Conservation (phyloP, 2,329 filamentous ascomycete genomes). For the Curvularia verruculosa region DNA sequence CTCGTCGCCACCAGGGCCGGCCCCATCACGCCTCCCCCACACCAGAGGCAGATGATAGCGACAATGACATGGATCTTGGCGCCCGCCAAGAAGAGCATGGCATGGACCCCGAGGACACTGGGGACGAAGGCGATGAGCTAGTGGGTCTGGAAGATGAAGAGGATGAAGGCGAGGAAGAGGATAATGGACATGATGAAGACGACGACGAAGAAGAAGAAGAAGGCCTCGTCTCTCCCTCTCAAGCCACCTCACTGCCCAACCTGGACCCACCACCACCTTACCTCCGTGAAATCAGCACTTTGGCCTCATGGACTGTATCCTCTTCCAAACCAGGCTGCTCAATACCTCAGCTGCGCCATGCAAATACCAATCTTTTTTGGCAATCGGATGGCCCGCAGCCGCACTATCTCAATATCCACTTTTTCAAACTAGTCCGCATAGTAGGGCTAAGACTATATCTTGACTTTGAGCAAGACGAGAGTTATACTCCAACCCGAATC, state of each 20-base stretch:
- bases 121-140: slow-evolving; percentile 49
- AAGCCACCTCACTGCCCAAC: slow-evolving; percentile 23
- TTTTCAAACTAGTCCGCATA: slow-evolving; percentile 81
- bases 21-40: slow-evolving; percentile 25
- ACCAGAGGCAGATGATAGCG: slow-evolving; percentile 28
- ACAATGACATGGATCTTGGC: slow-evolving; percentile 35
- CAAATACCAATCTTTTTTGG: slow-evolving; percentile 77
- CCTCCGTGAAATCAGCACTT: slow-evolving; percentile 82
- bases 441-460: slow-evolving; percentile 81
- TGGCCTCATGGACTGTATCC: slow-evolving; percentile 82
- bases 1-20: slow-evolving; percentile 32
- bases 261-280: slow-evolving; percentile 49
- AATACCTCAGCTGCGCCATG: slow-evolving; percentile 75
- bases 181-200: slow-evolving; percentile 51
- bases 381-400: slow-evolving; percentile 87
- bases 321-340: slow-evolving; percentile 81
- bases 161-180: slow-evolving; percentile 15
- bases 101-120: slow-evolving; percentile 48
- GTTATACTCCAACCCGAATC: slow-evolving; percentile 94
- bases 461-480: slow-evolving; percentile 92
- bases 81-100: slow-evolving; percentile 24
- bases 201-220: slow-evolving; percentile 43
- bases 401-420: slow-evolving; percentile 82
- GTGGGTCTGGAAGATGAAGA: slow-evolving; percentile 27
- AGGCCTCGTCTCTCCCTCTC: slow-evolving; percentile 25